These are phyloP conservation scores for Penicillium sp. DNA, from an alignment of 2,329 filamentous ascomycete species.

Conservation along the genomic window DNA sequence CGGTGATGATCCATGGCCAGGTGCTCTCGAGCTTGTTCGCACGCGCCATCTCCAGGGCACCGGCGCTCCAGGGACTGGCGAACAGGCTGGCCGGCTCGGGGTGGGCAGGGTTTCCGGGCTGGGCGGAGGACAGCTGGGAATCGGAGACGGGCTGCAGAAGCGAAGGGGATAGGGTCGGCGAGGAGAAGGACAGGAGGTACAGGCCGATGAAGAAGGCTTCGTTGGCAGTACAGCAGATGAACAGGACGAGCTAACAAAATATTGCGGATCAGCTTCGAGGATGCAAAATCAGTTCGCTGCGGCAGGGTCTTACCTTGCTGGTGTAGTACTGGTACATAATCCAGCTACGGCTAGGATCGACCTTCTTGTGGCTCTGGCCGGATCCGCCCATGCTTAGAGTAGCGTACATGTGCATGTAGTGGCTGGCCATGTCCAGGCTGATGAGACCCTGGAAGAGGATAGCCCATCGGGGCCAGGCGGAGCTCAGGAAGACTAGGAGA, in stretches of 20 bases:
- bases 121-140: constrained; percentile 44
- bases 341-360: constrained; percentile 79
- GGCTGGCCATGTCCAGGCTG: constrained; percentile 82
- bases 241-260: constrained; percentile 66
- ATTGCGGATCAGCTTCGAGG: background rate
- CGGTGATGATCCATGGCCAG: constrained; percentile 70
- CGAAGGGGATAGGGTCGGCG: constrained; percentile 75
- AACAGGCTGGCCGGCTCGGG: constrained; percentile 67
- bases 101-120: constrained; percentile 59
- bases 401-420: constrained; percentile 99
- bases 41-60: constrained; percentile 80
- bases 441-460: constrained; percentile 92
- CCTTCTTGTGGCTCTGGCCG: constrained; percentile 79
- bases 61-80: constrained; percentile 81
- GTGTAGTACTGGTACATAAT: constrained; percentile 93
- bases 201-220: constrained; percentile 97
- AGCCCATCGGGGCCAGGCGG: constrained; percentile 86
- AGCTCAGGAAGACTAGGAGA: constrained; percentile 85
- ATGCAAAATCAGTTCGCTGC: background rate
- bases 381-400: constrained; percentile 78
- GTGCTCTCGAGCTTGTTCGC: constrained; percentile 84
- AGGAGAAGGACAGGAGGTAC: constrained; percentile 94
- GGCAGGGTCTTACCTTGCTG: constrained; percentile 62
- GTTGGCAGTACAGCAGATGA: constrained; percentile 81
- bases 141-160: constrained; percentile 58